Evolutionary conservation across 306 rosid species (phyloP).

Genomic region (Sicyos edulis): DNA sequence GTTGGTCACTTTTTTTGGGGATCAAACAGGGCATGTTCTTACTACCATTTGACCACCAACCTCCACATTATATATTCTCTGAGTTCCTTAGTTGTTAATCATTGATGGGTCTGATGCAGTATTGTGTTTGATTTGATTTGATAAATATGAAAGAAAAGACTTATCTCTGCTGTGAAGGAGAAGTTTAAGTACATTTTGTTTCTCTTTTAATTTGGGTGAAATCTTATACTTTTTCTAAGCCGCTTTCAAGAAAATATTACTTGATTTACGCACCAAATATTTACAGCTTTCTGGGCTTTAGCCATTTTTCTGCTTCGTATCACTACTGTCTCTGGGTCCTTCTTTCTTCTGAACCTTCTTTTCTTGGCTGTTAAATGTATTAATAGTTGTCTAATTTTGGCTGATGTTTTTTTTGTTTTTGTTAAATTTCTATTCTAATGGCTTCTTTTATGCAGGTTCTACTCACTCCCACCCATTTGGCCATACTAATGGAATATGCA

Average conservation of each 20-base stretch:
- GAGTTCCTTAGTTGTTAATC: not conserved
- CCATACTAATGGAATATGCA: conserved; percentile 96
- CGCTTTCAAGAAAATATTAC: not conserved
- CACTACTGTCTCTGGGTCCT: not conserved
- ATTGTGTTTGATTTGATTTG: not conserved
- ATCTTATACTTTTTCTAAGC: not conserved
- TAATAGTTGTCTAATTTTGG: not conserved
- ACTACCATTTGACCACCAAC: not conserved
- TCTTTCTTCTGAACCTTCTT: not conserved
- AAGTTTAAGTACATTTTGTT: conserved; percentile 14
- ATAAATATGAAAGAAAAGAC: not conserved
- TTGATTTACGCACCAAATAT: not conserved
- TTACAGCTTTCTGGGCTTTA: not conserved
- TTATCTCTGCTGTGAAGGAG: not conserved
- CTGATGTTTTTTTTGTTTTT: not conserved
- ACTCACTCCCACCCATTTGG: conserved; percentile 79
- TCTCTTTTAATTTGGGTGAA: not conserved
- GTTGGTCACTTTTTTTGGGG: not conserved
- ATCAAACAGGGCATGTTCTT: not conserved
- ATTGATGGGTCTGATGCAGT: conserved; percentile 9
- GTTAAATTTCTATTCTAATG: not conserved
- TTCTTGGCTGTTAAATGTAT: not conserved
- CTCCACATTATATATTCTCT: not conserved
- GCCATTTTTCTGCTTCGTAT: not conserved
- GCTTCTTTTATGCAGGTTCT: conserved; percentile 43